Evolutionary conservation across 2,329 filamentous ascomycete genomes (phyloP), one percentile per base, ranked within the genome.

Genomic region (Apiospora malaysiana): DNA sequence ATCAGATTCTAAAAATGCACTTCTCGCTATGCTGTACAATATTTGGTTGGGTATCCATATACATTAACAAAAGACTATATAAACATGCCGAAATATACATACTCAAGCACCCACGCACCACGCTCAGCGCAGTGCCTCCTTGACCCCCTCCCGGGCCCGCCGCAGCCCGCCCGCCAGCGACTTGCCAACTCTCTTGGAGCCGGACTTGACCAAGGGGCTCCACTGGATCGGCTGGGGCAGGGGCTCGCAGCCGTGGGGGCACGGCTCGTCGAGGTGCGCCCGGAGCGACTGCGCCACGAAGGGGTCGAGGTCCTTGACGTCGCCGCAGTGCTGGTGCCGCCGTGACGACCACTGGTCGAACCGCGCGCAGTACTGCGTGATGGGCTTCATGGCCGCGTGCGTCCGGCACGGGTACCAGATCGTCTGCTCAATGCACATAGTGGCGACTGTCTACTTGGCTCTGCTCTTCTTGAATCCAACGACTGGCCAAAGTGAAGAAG

Each of bases 331-430:
- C 51, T 37, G 51, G 27, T 37, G 12, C 16, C 51, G 51, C 27
- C 16, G 16, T 16, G 12, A 9, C 25, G 40, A 12, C 10, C 4
- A 3, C 10, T 27, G 51, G 51, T 63, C 56, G 56, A 40, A 66
- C 7, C 40, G n/a, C 10, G 23, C 42, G 56, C 70, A 70, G 37
- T 56, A 68, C 43, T 49, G 32, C 12, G 65, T 67, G 65, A 45
- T 68, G 40, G 47, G 27, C 43, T 49, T 70, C 47, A 68, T 42
- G 43, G 70, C 70, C 25, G 37, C 66, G 42, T 70, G 70, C 16
- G 51, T 40, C 40, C 66, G 66, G 42, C 66, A 70, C 25, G 70
- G 66, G 46, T 70, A 70, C 47, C 67, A 70, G 16, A 70, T 51
- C n/a, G 49, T 68, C 47, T 56, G 32, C 23, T 68, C 47, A 25